These are phyloP conservation scores for Pichia cephalocereana DNA, from an alignment of 805 yeast genomes.

Conservation along the genomic window DNA sequence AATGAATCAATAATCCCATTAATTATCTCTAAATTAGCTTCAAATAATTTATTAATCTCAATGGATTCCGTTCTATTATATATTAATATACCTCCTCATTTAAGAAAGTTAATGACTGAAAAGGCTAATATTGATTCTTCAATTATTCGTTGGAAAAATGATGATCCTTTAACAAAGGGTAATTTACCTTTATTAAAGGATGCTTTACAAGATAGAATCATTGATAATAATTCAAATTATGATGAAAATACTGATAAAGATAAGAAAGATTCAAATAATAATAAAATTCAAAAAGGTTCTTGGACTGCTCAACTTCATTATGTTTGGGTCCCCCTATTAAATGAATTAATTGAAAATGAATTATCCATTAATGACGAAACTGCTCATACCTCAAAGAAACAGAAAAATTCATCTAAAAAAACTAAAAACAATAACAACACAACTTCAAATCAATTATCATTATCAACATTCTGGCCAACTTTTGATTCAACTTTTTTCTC, in stretches of 20 bases:
- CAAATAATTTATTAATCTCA: conserved; percentile 49
- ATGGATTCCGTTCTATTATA: conserved; percentile 76
- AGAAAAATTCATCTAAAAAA: conserved; percentile 27
- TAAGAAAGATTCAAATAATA: not conserved
- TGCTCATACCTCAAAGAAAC: conserved; percentile 8
- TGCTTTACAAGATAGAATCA: conserved; percentile 52
- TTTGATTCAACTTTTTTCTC: conserved; percentile 78
- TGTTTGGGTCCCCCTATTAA: conserved; percentile 59
- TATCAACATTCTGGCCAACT: conserved; percentile 68
- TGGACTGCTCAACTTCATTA: conserved; percentile 74
- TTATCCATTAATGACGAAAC: not conserved
- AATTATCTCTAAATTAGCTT: conserved; percentile 36
- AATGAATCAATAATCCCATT: conserved; percentile 11
- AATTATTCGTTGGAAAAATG: conserved; percentile 48
- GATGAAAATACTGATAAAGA: conserved; percentile 9
- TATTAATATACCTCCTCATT: conserved; percentile 37
- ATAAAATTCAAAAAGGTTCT: conserved; percentile 40
- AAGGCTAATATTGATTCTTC: conserved; percentile 14
- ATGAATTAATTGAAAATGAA: conserved; percentile 28
- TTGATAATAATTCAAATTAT: conserved; percentile 22
- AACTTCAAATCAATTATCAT: conserved; percentile 20
- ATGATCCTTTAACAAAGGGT: conserved; percentile 65
- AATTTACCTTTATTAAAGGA: conserved; percentile 54
- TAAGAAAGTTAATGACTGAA: conserved; percentile 11
- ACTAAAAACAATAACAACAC: conserved; percentile 11